Base-by-base conservation (phyloP, 2,329 filamentous ascomycete genomes). In the Colletotrichum navitas region DNA sequence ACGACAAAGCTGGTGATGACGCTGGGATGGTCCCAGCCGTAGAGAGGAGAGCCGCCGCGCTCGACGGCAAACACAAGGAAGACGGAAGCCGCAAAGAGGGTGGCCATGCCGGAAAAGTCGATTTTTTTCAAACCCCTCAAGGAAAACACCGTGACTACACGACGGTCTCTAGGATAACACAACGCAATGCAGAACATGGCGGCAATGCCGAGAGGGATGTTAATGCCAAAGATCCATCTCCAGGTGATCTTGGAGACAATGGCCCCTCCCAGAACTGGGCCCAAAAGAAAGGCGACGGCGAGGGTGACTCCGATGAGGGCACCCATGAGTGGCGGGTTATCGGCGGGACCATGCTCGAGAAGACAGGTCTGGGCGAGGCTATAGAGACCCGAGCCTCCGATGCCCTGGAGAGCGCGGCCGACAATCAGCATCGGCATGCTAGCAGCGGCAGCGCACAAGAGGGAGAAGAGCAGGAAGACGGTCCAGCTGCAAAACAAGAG, bases 181-280 rank as follows among this genome's bases (percentile, higher is more conserved):
- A 83, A 80, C n/a, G 84, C 81, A 3, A 89, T 82, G 5, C 81
- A 82, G 21, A 83, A 74, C n/a, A 88, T 81, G 4, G 85, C 82
- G 14, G 84, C 74, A 2, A 84, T 76, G 1, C 86, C 86, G 73
- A 85, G 84, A 0, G 87, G 87, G 29, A 88, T 81, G 88, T 91
- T 91, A 77, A 90, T 86, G 77, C 87, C 87, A 77, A 91, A 91
- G 49, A 91, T 83, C 82, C 88, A 89, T 62, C 86, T 82, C 89
- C 89, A 91, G 54, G 82, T 83, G 24, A 84, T 83, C 2, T 83
- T 79, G n/a, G 86, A 82, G 1, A 87, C 85, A 29, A 91, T 86
- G 3, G 84, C 80, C 2, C 89, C 89, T 5, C 89, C 89, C 4
- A 91, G 78, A 2, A 91, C 78, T 1, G 89, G 88, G 0, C 89